Percentiles rank a stretch among this genome's conserved stretches.
Evolutionary conservation across 1,284 basidiomycete genomes (phyloP).

Genomic region (Ceraceosorus guamensis): DNA sequence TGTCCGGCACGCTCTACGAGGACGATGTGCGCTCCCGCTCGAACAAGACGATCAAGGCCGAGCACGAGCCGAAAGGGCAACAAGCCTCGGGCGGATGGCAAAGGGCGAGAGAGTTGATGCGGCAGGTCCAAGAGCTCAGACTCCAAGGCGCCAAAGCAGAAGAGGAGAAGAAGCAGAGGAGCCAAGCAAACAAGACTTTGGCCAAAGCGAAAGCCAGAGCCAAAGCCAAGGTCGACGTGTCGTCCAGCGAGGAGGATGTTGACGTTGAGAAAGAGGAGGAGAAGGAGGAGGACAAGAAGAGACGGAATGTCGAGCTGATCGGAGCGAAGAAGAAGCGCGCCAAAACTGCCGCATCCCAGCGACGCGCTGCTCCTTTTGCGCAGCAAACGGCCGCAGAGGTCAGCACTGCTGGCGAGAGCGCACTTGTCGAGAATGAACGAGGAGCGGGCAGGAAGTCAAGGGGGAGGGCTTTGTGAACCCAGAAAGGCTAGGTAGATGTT

Average conservation of each 20-base stretch:
- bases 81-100: neutral
- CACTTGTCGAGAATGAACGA: too few species aligned
- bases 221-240: neutral
- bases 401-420: too few species aligned
- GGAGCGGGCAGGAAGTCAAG: too few species aligned
- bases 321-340: neutral
- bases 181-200: conserved; percentile 5
- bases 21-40: conserved; percentile 10
- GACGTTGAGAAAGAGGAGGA: neutral
- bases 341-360: neutral
- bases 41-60: too few species aligned
- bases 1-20: conserved; percentile 40
- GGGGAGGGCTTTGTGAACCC: too few species aligned
- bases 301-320: neutral
- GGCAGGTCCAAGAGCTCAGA: conserved; percentile 8
- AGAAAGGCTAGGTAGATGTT: too few species aligned
- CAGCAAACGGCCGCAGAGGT: too few species aligned
- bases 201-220: conserved; percentile 9
- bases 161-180: neutral
- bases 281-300: neutral
- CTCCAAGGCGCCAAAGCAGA: conserved; percentile 8
- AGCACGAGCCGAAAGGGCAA: too few species aligned
- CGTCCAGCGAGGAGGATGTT: neutral
- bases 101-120: neutral
- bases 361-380: too few species aligned